Conservation (phyloP, 768 basidiomycete genomes). For the Lentinula sp. region DNA sequence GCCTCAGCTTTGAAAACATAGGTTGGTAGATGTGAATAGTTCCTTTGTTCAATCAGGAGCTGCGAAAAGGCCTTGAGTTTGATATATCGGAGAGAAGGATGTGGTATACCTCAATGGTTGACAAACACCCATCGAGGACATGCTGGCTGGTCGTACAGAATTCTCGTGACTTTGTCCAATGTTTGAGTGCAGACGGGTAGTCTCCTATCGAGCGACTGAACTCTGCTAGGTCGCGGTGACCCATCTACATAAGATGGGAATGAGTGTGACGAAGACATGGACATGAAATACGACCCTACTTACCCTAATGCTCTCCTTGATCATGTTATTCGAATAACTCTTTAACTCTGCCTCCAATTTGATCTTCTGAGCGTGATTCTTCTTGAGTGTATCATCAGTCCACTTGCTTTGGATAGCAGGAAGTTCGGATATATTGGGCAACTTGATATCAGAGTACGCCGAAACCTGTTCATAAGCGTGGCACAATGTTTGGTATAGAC, state of each 20-base stretch:
- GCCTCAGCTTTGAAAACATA: slow-evolving; percentile 97
- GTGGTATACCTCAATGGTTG: slow-evolving; percentile 61
- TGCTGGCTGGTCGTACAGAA: slow-evolving; percentile 89
- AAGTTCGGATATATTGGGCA: slow-evolving; percentile 43
- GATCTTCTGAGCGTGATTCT: slow-evolving; percentile 67
- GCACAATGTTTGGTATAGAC: slow-evolving; percentile 45
- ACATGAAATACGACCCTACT: slow-evolving; percentile 12
- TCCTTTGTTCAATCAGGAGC: slow-evolving; percentile 82
- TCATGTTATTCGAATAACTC: slow-evolving; percentile 93
- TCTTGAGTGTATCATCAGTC: slow-evolving; percentile 61
- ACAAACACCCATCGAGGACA: slow-evolving; percentile 89
- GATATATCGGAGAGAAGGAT: not conserved
- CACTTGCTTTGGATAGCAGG: slow-evolving; percentile 59
- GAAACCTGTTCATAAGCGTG: slow-evolving; percentile 48
- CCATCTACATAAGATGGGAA: slow-evolving; percentile 55
- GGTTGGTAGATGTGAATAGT: slow-evolving; percentile 83
- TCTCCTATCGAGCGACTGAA: slow-evolving; percentile 74
- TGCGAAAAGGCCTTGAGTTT: slow-evolving; percentile 20
- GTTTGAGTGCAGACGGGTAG: slow-evolving; percentile 62
- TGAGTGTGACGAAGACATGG: not conserved
- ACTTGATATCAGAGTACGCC: slow-evolving; percentile 22
- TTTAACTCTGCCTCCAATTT: slow-evolving; percentile 92
- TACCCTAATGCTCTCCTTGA: slow-evolving; percentile 97
- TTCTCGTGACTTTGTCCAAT: slow-evolving; percentile 88
- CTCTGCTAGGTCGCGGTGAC: slow-evolving; percentile 80